These are phyloP conservation scores for Paulownia fortunei DNA, from an alignment of 257 asterid genomes.

Conservation along the genomic window DNA sequence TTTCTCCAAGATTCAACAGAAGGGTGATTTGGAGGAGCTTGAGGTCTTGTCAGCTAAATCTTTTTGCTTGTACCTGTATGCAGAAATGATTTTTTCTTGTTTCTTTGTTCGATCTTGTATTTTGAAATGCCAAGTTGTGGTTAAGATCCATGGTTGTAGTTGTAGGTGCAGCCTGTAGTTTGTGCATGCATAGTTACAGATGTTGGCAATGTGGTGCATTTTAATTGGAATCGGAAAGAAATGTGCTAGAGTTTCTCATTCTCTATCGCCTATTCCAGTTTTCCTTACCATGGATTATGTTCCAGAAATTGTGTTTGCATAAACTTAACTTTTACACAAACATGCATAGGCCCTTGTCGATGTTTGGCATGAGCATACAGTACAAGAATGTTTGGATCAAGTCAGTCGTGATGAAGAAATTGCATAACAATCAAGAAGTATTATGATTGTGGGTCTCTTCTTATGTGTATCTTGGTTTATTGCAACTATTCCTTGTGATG, in stretches of 20 bases:
- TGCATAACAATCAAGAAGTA: neutral
- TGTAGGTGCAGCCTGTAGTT: conserved; percentile 11
- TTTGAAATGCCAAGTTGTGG: neutral
- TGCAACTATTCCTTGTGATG: neutral
- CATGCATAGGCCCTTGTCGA: neutral
- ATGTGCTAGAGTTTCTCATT: neutral
- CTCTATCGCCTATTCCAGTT: neutral
- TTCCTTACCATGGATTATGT: neutral
- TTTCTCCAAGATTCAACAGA: conserved; percentile 38
- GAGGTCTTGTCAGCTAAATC: conserved; percentile 61
- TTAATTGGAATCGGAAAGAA: neutral
- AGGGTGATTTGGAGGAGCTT: conserved; percentile 69
- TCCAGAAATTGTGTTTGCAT: conserved; percentile 10
- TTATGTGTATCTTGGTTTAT: neutral
- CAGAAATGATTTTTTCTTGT: neutral
- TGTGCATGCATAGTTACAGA: conserved; percentile 10
- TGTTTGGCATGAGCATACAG: neutral
- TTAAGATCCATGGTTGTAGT: neutral
- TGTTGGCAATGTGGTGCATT: neutral
- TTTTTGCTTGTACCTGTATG: conserved; percentile 19
- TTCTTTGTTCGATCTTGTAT: conserved; percentile 13
- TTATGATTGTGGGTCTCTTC: neutral
- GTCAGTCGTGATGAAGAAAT: neutral
- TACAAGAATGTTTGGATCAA: neutral
- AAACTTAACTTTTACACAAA: neutral